Base-by-base conservation (phyloP, 495 filamentous ascomycete genomes). In the Tuber umbilicatum region DNA sequence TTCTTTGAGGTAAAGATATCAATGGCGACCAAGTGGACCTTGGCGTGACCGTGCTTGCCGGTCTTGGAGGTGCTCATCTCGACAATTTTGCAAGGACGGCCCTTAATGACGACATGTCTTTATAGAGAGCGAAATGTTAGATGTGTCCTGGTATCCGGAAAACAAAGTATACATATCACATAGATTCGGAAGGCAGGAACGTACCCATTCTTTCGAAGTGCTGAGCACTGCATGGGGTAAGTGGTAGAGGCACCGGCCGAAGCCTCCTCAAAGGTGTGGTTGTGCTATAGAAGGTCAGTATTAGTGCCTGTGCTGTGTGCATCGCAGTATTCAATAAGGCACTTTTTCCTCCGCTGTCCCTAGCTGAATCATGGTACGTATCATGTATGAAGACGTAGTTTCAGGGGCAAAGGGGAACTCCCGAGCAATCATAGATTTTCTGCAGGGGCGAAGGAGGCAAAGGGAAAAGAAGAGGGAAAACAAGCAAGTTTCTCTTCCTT, bases 31-130 rank as follows among this genome's bases (percentile, higher is more conserved):
- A 99, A 86, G 88, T 99, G 94, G 84, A 98, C 95, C 91, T 99
- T 99, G 85, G 95, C 95, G 91, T 99, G 95, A 85, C 95, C 95
- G 91, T 99, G 95, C 92, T 99, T 99, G 85, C 95, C 95, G 78
- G 95, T 99, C 93, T 99, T 99, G 84, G 95, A 99, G 86, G 95
- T 99, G 77, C 92, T 94, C 95, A 99, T 99, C 83, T 97, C 95
- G 85, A 97, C 92, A 82, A 99, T 99, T 91, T 97, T 98, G 94
- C 95, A 99, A 77, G 95, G 95, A 82, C 95, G 94, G 84, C 87
- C 86, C 90, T 99, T 98, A 87, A 99, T 98, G 83, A 94, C 91
- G 86, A 99, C 95, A 82, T 82, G 81, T 50, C 81, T 82, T 71
- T 37, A 68, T 70, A 43, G 50, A 75, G 50, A 21, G 45, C 55